Conservation (phyloP, 2,329 filamentous ascomycete species). For the Trichoderma citrinoviride region DNA sequence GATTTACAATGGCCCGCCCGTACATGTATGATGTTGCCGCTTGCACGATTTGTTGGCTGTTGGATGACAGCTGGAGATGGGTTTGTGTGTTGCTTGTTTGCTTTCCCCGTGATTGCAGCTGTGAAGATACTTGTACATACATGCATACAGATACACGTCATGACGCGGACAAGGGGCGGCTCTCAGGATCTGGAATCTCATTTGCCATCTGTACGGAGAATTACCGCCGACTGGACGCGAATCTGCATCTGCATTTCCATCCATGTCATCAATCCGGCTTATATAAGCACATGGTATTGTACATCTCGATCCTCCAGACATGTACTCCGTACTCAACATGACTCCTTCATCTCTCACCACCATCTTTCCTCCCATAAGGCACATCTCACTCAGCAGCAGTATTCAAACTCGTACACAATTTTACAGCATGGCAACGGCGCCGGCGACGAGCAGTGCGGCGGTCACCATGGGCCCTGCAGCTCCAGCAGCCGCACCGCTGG, state of each 20-base stretch:
- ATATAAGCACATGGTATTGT: background rate
- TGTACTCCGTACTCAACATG: background rate
- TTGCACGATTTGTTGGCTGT: background rate
- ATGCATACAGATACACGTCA: background rate
- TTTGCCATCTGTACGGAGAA: background rate
- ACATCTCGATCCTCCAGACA: background rate
- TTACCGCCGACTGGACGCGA: too few species aligned
- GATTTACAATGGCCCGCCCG: background rate
- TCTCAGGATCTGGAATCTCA: background rate
- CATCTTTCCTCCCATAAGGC: background rate
- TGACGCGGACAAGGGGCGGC: background rate
- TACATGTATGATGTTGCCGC: background rate
- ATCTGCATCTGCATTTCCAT: background rate
- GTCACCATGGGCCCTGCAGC: conserved; percentile 10
- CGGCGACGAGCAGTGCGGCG: conserved; percentile 5
- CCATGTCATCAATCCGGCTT: background rate
- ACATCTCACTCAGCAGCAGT: background rate
- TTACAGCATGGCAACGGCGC: conserved; percentile 18
- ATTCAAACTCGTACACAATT: background rate
- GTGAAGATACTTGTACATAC: background rate
- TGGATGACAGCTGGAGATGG: background rate
- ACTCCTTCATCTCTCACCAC: background rate
- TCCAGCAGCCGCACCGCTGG: conserved; percentile 12
- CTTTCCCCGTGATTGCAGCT: background rate
- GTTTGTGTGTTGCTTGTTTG: too few species aligned